Percentiles rank a stretch among this genome's conserved stretches.
phyloP scores from a whole-genome alignment of 2,329 filamentous ascomycete species.

The Aspergillus ochraceus region DNA sequence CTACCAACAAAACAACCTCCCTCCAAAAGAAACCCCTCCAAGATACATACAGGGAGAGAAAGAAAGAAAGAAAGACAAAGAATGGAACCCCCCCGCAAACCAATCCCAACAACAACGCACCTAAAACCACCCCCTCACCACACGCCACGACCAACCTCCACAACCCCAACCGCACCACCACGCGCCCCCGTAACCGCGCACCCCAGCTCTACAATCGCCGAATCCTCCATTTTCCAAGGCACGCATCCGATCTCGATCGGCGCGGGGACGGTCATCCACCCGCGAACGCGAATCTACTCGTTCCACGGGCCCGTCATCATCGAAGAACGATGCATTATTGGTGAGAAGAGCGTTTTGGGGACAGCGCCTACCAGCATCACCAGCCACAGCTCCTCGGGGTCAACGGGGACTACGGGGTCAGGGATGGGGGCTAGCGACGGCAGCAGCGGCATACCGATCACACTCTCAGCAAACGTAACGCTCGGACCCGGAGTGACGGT shows the following conservation, averaged over 20 bases:
- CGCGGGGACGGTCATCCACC: conserved; percentile 79
- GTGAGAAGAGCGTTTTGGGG: conserved; percentile 59
- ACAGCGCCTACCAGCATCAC: conserved; percentile 43
- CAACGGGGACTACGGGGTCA: background rate
- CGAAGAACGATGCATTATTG: conserved; percentile 77
- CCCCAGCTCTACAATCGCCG: conserved; percentile 40
- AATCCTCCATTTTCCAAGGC: conserved; percentile 53
- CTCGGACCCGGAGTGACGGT: conserved; percentile 41
- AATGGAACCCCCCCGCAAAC: conserved; percentile 17
- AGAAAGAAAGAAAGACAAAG: background rate
- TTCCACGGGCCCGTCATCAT: conserved; percentile 76
- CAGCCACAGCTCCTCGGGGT: conserved; percentile 5
- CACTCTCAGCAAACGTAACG: conserved; percentile 40
- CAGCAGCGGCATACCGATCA: conserved; percentile 14
- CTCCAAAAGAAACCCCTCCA: background rate
- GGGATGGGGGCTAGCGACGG: too few species aligned
- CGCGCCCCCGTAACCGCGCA: conserved; percentile 39
- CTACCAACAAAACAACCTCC: background rate
- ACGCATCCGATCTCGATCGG: conserved; percentile 76
- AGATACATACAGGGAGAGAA: background rate
- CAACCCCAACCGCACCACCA: conserved; percentile 37
- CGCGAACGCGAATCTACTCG: conserved; percentile 76
- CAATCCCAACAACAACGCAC: conserved; percentile 19
- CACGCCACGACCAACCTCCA: conserved; percentile 13
- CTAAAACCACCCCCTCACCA: conserved; percentile 22